Conservation (phyloP, 1,284 basidiomycete genomes). For the Malassezia brasiliensis region DNA sequence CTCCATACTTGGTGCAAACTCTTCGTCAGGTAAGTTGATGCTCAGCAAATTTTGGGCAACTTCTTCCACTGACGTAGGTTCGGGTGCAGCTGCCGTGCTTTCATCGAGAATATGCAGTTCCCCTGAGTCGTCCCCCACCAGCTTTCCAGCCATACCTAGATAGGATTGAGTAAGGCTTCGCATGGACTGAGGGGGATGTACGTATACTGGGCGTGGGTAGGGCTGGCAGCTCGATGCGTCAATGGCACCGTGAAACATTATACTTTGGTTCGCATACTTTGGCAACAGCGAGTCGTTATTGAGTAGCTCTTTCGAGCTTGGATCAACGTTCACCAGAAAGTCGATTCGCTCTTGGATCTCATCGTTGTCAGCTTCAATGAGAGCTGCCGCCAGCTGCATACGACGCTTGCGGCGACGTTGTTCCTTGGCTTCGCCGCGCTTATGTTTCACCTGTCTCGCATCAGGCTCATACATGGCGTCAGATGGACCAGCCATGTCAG, state of each 20-base stretch:
- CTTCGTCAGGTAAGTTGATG: neutral
- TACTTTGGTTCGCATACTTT: constrained; percentile 6
- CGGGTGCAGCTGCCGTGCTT: neutral
- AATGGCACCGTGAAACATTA: constrained; percentile 4
- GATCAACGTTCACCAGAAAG: constrained; percentile 9
- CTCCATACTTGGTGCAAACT: neutral
- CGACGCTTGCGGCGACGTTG: constrained; percentile 5
- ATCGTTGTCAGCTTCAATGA: constrained; percentile 46
- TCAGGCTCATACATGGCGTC: too few relatives aligned
- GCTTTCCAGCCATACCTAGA: neutral
- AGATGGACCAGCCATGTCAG: too few relatives aligned
- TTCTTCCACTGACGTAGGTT: neutral
- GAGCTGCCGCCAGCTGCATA: constrained; percentile 38
- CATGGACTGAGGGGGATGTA: constrained; percentile 5
- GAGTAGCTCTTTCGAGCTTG: neutral
- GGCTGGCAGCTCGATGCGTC: neutral
- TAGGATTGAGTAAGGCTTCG: constrained; percentile 6
- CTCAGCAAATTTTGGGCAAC: neutral
- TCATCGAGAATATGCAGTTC: neutral
- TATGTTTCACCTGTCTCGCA: neutral
- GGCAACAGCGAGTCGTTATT: neutral
- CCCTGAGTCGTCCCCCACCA: neutral
- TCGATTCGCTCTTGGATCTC: constrained; percentile 26
- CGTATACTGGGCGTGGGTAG: constrained; percentile 7
- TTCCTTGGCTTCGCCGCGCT: neutral